Evolutionary conservation across 2,329 filamentous ascomycete species (phyloP).

Genomic region (Fusarium buxicola): DNA sequence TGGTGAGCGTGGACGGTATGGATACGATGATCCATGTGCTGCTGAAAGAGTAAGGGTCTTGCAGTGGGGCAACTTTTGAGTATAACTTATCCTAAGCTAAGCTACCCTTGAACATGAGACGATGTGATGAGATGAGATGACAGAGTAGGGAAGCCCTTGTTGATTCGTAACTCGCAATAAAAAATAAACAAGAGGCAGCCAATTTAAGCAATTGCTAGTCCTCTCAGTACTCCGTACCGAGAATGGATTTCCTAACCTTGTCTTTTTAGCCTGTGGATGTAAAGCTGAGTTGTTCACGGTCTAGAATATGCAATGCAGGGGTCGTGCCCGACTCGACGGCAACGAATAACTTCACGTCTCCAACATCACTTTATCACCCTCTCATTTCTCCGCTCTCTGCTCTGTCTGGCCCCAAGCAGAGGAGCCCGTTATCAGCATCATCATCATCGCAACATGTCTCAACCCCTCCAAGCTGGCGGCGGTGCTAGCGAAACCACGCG

Average conservation of each 20-base stretch:
- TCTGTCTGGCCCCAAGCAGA: slow-evolving; percentile 11
- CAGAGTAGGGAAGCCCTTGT: background rate
- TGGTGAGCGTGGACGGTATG: too few species aligned
- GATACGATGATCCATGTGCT: too few species aligned
- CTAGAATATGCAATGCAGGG: slow-evolving; percentile 37
- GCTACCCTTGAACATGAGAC: slow-evolving; percentile 14
- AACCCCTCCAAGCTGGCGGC: slow-evolving; percentile 57
- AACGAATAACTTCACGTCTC: slow-evolving; percentile 40
- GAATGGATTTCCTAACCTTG: too few species aligned
- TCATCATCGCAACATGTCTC: slow-evolving; percentile 24
- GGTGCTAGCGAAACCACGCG: slow-evolving; percentile 58
- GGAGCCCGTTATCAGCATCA: background rate
- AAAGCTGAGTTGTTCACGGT: background rate
- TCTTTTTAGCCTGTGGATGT: too few species aligned
- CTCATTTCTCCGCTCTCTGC: slow-evolving; percentile 36
- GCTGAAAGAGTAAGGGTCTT: background rate
- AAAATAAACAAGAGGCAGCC: too few species aligned
- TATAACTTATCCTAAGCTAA: background rate
- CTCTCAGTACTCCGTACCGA: too few species aligned
- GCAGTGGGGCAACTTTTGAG: slow-evolving; percentile 1
- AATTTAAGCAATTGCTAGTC: too few species aligned
- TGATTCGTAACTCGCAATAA: background rate
- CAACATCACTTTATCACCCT: slow-evolving; percentile 32
- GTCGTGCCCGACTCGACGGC: slow-evolving; percentile 17
- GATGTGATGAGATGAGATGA: slow-evolving; percentile 7